A percentile compares a stretch with the other conserved stretches of the same genome.
Conservation (phyloP, 805 yeast genomes). For the Grigorovia humatica region DNA sequence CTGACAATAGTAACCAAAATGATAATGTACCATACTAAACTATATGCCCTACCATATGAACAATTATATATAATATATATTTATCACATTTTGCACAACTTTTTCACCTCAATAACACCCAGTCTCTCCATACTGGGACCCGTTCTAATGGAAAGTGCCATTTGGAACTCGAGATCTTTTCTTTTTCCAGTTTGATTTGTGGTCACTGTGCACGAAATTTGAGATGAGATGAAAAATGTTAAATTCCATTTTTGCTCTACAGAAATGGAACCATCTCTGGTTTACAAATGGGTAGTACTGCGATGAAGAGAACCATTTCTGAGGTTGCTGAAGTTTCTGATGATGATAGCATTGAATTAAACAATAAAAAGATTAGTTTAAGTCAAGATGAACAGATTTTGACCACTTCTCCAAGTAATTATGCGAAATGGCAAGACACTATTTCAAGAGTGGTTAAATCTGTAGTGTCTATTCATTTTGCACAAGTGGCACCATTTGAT, state of each 20-base stretch:
- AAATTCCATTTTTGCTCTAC: background rate
- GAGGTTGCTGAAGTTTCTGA: background rate
- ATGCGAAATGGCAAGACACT: constrained; percentile 64
- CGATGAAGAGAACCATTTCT: constrained; percentile 1
- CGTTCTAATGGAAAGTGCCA: too few relatives aligned
- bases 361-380: background rate
- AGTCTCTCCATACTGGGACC: background rate
- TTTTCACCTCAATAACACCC: background rate
- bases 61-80: too few relatives aligned
- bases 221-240: background rate
- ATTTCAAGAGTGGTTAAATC: constrained; percentile 72
- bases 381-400: background rate
- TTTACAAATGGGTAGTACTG: background rate
- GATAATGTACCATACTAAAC: constrained; percentile 1
- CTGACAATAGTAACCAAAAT: constrained; percentile 5
- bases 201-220: background rate
- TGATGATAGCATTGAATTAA: constrained; percentile 6
- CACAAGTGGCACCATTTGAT: constrained; percentile 80
- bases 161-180: too few relatives aligned
- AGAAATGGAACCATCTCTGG: too few relatives aligned
- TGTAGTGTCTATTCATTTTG: constrained; percentile 82
- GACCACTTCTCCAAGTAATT: constrained; percentile 8
- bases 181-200: background rate
- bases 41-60: too few relatives aligned
- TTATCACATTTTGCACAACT: background rate